Percentiles rank a stretch among this genome's conserved stretches.
Conservation (phyloP, 371 early-diverging fungal species). For the Batkoa obscura region DNA sequence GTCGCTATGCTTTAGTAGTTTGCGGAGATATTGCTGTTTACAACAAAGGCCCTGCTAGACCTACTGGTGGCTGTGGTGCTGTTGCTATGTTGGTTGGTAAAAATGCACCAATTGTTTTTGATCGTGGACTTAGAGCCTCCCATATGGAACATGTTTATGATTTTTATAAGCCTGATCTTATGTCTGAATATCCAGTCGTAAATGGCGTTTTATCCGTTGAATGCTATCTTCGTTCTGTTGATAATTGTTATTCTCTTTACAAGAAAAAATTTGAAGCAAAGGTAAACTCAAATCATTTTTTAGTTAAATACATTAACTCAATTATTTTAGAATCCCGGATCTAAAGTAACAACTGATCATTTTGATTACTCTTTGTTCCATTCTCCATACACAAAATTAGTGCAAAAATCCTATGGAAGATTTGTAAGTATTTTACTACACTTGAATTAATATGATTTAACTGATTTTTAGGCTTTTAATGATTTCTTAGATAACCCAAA, state of each 20-base stretch:
- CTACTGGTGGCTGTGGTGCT: slow-evolving; percentile 91
- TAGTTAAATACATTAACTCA: background rate
- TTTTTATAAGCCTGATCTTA: slow-evolving; percentile 94
- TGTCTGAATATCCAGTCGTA: slow-evolving; percentile 88
- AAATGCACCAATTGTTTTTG: slow-evolving; percentile 85
- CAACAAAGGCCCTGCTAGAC: slow-evolving; percentile 75
- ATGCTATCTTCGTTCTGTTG: slow-evolving; percentile 83
- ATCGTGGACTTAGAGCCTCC: slow-evolving; percentile 71
- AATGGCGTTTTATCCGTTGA: slow-evolving; percentile 84
- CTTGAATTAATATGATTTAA: background rate
- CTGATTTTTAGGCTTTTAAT: slow-evolving; percentile 29
- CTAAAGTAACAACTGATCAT: slow-evolving; percentile 35
- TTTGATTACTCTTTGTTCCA: slow-evolving; percentile 83
- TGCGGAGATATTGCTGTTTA: slow-evolving; percentile 96
- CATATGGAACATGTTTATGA: slow-evolving; percentile 95
- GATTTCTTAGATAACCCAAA: slow-evolving; percentile 69
- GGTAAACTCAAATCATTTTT: slow-evolving; percentile 14
- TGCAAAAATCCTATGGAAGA: slow-evolving; percentile 85
- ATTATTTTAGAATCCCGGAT: slow-evolving; percentile 9
- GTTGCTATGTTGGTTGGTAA: slow-evolving; percentile 88
- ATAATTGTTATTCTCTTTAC: slow-evolving; percentile 69
- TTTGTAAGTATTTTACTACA: slow-evolving; percentile 15
- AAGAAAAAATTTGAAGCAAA: slow-evolving; percentile 43
- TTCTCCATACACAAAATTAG: slow-evolving; percentile 91
- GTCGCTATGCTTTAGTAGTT: slow-evolving; percentile 79